Evolutionary conservation across 208 protist genomes (phyloP).

Genomic region (Leptomonas seymouri): DNA sequence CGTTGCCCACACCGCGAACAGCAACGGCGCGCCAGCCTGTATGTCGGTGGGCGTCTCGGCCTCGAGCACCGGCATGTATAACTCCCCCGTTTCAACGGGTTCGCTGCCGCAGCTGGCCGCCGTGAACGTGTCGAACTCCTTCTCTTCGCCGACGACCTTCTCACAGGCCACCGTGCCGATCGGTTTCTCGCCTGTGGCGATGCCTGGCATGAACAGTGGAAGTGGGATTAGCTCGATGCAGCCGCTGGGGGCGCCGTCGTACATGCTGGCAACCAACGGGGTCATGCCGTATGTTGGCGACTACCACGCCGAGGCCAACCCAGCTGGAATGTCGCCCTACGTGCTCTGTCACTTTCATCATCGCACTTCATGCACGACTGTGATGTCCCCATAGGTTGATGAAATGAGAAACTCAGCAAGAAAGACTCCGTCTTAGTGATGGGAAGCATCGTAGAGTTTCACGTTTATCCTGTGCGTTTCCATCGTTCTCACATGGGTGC

Average conservation of each 20-base stretch:
- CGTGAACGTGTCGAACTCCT: conserved; percentile 23
- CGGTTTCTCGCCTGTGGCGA: conserved; percentile 16
- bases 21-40: conserved; percentile 7
- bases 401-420: too few relatives aligned
- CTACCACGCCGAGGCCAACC: conserved; percentile 18
- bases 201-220: conserved; percentile 1
- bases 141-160: conserved; percentile 20
- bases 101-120: conserved; percentile 22
- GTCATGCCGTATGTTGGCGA: conserved; percentile 14
- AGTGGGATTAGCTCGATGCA: conserved; percentile 20
- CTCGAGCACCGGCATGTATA: conserved; percentile 19
- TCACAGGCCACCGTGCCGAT: conserved; percentile 26
- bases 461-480: too few relatives aligned
- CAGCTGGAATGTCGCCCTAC: conserved; percentile 25
- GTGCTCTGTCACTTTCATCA: conserved; percentile 33
- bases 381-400: conserved; percentile 26
- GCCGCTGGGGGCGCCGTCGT: conserved; percentile 23
- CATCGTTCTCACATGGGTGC: too few relatives aligned
- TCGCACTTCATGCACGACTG: conserved; percentile 25
- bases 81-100: conserved; percentile 15
- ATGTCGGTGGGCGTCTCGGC: conserved; percentile 22
- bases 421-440: too few relatives aligned
- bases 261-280: conserved; percentile 20
- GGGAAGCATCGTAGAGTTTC: background rate
- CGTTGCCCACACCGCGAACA: conserved; percentile 6